Conservation (phyloP, 768 basidiomycete genomes). For the Tricholoma terreum region DNA sequence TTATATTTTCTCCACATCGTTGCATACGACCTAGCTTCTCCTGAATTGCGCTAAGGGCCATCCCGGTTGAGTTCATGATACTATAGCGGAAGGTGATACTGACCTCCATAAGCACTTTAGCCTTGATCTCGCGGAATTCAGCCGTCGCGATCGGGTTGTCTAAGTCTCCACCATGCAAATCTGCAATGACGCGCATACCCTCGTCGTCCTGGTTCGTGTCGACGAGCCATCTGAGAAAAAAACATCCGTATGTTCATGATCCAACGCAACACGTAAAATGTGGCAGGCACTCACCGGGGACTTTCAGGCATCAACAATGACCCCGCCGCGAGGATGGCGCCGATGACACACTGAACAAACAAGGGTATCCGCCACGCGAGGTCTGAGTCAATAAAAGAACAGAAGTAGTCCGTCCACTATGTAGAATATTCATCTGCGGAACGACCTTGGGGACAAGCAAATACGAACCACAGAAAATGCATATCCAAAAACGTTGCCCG, state of each 20-base stretch:
- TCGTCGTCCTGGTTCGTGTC: conserved; percentile 81
- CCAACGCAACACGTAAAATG: background rate
- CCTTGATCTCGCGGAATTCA: conserved; percentile 89
- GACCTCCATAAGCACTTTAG: conserved; percentile 69
- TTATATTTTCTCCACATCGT: conserved; percentile 88
- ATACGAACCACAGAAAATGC: conserved; percentile 72
- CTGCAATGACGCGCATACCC: conserved; percentile 82
- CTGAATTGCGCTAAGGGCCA: conserved; percentile 58
- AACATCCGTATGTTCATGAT: background rate
- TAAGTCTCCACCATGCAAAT: conserved; percentile 81
- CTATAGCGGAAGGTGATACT: conserved; percentile 10
- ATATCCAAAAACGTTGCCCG: conserved; percentile 84
- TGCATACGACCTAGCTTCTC: conserved; percentile 73
- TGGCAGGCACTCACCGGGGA: conserved; percentile 49
- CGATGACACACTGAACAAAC: conserved; percentile 79
- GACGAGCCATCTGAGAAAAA: conserved; percentile 74
- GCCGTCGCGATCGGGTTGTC: conserved; percentile 63
- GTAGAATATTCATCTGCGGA: background rate
- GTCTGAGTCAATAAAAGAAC: conserved; percentile 78
- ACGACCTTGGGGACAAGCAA: background rate
- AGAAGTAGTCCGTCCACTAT: conserved; percentile 90
- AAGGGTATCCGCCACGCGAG: conserved; percentile 84
- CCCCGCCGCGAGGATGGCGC: conserved; percentile 70
- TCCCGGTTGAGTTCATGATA: background rate
- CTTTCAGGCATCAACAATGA: conserved; percentile 82